Evolutionary conservation across 306 rosid genomes (phyloP).

Genomic region (Fragaria iinumae): DNA sequence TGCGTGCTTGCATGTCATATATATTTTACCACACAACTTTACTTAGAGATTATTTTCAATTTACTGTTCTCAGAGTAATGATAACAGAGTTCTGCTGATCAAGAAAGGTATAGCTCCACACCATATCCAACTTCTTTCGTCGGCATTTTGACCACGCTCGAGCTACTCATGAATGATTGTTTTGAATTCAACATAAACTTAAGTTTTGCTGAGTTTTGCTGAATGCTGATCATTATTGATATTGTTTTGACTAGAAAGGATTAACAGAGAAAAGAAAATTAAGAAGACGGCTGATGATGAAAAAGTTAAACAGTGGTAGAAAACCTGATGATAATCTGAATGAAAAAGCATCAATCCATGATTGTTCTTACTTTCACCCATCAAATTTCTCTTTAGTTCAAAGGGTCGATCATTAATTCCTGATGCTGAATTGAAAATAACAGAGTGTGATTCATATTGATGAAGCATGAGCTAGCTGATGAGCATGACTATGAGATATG

Average conservation of each 20-base stretch:
- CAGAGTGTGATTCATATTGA: slow-evolving; percentile 2
- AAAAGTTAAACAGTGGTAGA: background rate
- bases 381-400: slow-evolving; percentile 12
- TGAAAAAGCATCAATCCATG: background rate
- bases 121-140: background rate
- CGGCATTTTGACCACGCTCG: slow-evolving; percentile 3
- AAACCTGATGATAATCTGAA: slow-evolving; percentile 11
- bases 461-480: slow-evolving; percentile 6
- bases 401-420: slow-evolving; percentile 3
- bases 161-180: background rate
- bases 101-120: background rate
- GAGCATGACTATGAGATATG: slow-evolving; percentile 28
- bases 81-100: background rate
- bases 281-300: background rate
- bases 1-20: background rate
- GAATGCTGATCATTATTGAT: too few species aligned
- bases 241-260: background rate
- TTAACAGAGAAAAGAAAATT: background rate
- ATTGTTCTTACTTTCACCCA: background rate
- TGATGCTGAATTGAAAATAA: slow-evolving; percentile 8
- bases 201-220: too few species aligned
- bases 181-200: background rate
- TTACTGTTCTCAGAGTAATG: background rate
- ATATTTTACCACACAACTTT: background rate
- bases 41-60: background rate